These are phyloP conservation scores for Botrytis fragariae DNA, from an alignment of 2,329 filamentous ascomycete species.

Conservation along the genomic window DNA sequence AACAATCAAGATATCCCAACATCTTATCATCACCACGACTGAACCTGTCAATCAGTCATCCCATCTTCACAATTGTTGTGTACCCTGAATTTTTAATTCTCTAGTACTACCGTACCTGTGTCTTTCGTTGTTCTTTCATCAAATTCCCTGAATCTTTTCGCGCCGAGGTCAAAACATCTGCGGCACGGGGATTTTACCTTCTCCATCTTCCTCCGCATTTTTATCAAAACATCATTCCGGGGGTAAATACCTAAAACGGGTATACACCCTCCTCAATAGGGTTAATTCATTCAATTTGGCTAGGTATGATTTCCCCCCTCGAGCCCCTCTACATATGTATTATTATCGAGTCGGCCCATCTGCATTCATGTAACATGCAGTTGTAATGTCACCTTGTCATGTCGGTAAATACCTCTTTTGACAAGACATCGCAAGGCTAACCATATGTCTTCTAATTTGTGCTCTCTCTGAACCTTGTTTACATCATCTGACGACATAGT, in stretches of 20 bases:
- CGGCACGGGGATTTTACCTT: conserved; percentile 19
- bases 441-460: background rate
- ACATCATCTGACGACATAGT: background rate
- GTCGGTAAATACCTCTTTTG: background rate
- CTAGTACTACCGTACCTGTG: background rate
- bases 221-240: conserved; percentile 25
- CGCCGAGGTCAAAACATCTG: background rate
- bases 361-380: background rate
- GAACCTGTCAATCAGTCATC: background rate
- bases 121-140: background rate
- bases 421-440: background rate
- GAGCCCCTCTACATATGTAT: background rate
- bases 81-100: background rate
- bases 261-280: background rate
- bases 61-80: background rate
- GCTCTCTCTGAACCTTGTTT: background rate
- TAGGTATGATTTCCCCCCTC: background rate
- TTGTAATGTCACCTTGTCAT: background rate
- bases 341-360: background rate
- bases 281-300: background rate
- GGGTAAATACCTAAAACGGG: conserved; percentile 19
- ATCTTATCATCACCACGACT: background rate
- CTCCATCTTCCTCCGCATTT: conserved; percentile 25
- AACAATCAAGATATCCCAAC: background rate
- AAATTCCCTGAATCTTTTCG: background rate